Conservation (phyloP, 192 early-diverging fungal species). For the Gamsiella multidivaricata region DNA sequence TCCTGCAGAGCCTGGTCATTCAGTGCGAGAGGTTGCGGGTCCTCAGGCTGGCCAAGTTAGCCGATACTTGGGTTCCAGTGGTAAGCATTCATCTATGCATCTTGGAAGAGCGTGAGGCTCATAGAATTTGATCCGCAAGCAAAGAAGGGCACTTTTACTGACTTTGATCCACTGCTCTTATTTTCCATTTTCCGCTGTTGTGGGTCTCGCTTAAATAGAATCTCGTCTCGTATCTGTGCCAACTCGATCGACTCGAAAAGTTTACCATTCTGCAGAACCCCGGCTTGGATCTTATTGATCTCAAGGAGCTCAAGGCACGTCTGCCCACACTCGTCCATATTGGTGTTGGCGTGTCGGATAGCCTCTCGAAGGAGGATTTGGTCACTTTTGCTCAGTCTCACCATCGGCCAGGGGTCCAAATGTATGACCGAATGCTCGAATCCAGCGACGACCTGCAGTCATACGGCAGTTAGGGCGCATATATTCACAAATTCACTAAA, state of each 20-base stretch:
- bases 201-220: constrained; percentile 8
- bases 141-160: neutral
- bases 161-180: neutral
- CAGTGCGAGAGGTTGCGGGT: constrained; percentile 25
- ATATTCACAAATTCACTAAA: constrained; percentile 17
- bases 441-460: constrained; percentile 29
- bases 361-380: constrained; percentile 13
- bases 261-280: constrained; percentile 46
- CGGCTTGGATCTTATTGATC: constrained; percentile 15
- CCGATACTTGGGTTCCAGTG: constrained; percentile 25
- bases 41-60: constrained; percentile 34
- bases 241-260: constrained; percentile 40
- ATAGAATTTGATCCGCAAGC: neutral
- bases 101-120: neutral
- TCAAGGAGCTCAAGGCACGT: constrained; percentile 19
- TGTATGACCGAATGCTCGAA: constrained; percentile 33
- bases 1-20: constrained; percentile 28
- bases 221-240: constrained; percentile 45
- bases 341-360: constrained; percentile 27
- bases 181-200: neutral
- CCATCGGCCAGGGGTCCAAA: constrained; percentile 17
- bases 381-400: constrained; percentile 9
- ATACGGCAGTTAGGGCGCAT: neutral
- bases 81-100: constrained; percentile 19
- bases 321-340: constrained; percentile 20